A percentile compares a stretch with the other conserved stretches of the same genome.
Evolutionary conservation across 179 eudicot species (phyloP).

Genomic region (Amaranthus tricolor): DNA sequence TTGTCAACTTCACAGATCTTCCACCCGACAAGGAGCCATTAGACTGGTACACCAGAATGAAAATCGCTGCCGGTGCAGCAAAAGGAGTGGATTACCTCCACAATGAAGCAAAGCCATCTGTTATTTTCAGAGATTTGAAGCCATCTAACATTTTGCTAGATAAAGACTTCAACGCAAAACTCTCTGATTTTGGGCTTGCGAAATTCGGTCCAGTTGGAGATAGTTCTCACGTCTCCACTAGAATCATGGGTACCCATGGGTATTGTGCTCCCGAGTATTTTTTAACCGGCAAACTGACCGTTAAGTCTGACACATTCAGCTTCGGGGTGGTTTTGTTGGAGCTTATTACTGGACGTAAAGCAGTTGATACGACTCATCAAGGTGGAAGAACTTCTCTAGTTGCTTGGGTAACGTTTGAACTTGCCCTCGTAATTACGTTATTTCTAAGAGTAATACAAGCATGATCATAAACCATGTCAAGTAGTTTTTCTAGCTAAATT

Average conservation of each 20-base stretch:
- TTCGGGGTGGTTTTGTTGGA: constrained; percentile 71
- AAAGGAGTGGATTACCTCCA: constrained; percentile 63
- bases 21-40: constrained; percentile 44
- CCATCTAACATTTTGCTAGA: constrained; percentile 62
- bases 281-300: constrained; percentile 50
- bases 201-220: constrained; percentile 61
- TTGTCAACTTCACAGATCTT: constrained; percentile 37
- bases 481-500: too few relatives aligned
- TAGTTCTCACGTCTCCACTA: constrained; percentile 55
- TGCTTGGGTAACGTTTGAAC: constrained; percentile 52
- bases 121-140: constrained; percentile 69
- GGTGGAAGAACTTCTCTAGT: constrained; percentile 38
- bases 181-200: constrained; percentile 74
- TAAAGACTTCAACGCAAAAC: constrained; percentile 50
- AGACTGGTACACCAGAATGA: constrained; percentile 65
- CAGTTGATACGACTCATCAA: constrained; percentile 31
- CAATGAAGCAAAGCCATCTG: constrained; percentile 49
- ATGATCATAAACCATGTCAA: too few relatives aligned
- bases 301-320: constrained; percentile 56
- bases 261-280: constrained; percentile 53
- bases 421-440: background rate
- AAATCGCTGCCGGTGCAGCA: constrained; percentile 69
- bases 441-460: too few relatives aligned
- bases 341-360: constrained; percentile 53
- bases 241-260: constrained; percentile 63